Conservation (phyloP, 2,329 filamentous ascomycete genomes). For the Fusarium annulatum region DNA sequence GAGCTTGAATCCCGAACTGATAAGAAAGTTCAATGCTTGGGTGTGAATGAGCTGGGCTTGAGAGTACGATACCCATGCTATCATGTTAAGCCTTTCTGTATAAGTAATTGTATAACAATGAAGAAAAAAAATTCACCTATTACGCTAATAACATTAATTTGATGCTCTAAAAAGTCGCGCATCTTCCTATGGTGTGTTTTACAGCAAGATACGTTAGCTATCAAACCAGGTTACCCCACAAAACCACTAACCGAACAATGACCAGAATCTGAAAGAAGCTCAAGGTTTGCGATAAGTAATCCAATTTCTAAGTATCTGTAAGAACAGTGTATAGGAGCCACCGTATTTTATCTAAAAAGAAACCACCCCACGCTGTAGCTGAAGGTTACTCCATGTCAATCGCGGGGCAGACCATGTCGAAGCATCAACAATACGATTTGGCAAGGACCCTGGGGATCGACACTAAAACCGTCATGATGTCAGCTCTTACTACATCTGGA, state of each 20-base stretch:
- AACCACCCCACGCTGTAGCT: too few relatives aligned
- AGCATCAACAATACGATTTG: conserved; percentile 5
- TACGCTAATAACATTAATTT: not conserved
- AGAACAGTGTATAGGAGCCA: not conserved
- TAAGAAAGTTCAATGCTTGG: not conserved
- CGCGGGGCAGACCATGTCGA: not conserved
- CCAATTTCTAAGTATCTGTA: not conserved
- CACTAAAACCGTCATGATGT: conserved; percentile 29
- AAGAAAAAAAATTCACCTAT: not conserved
- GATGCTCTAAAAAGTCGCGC: not conserved
- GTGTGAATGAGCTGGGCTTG: not conserved
- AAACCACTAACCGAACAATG: not conserved
- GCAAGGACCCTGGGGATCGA: conserved; percentile 25
- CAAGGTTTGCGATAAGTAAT: not conserved
- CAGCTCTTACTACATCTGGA: conserved; percentile 36
- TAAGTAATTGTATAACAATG: not conserved
- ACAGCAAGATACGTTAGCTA: not conserved
- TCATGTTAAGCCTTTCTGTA: not conserved
- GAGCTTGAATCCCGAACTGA: not conserved
- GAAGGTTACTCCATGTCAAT: not conserved
- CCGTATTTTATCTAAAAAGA: not conserved
- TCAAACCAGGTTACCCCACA: conserved; percentile 6
- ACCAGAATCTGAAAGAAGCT: not conserved
- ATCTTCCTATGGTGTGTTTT: not conserved
- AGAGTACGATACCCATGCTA: not conserved